Evolutionary conservation across 805 yeast genomes (phyloP).

Genomic region (Clavispora carvajalis): DNA sequence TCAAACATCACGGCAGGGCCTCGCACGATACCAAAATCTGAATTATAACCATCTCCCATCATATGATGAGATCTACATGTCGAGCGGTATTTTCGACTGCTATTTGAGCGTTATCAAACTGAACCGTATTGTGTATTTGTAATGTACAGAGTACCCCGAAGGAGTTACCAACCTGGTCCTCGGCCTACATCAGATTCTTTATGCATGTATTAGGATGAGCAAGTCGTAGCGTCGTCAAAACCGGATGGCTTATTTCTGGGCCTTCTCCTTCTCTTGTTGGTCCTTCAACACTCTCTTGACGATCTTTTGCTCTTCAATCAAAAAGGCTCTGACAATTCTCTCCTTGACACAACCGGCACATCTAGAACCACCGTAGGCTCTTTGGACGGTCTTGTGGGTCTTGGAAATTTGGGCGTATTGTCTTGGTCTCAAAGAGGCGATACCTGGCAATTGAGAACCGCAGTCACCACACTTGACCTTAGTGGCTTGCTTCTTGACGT

Average conservation of each 20-base stretch:
- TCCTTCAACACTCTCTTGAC: slow-evolving; percentile 99
- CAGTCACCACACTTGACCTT: slow-evolving; percentile 89
- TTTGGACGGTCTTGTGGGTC: slow-evolving; percentile 96
- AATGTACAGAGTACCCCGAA: slow-evolving; percentile 1
- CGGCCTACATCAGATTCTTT: slow-evolving; percentile 23
- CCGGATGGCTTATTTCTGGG: background rate
- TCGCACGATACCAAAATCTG: no score
- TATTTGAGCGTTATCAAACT: no score
- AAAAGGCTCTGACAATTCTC: slow-evolving; percentile 98
- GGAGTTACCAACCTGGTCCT: slow-evolving; percentile 12
- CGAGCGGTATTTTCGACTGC: no score
- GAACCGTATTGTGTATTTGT: background rate
- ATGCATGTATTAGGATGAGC: slow-evolving; percentile 1
- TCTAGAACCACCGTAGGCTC: slow-evolving; percentile 99
- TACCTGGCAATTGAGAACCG: slow-evolving; percentile 77
- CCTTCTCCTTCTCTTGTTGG: slow-evolving; percentile 81
- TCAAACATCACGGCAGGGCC: no score
- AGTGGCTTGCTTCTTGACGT: slow-evolving; percentile 86
- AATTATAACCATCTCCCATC: no score
- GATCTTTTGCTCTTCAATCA: slow-evolving; percentile 99
- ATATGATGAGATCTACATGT: no score
- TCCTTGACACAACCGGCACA: slow-evolving; percentile 99
- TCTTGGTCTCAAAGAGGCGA: slow-evolving; percentile 97
- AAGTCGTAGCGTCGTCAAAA: slow-evolving; percentile 1
- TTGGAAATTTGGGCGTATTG: slow-evolving; percentile 91